Evolutionary conservation across 768 basidiomycete species (phyloP).

Genomic region (Tephrocybe sp.): DNA sequence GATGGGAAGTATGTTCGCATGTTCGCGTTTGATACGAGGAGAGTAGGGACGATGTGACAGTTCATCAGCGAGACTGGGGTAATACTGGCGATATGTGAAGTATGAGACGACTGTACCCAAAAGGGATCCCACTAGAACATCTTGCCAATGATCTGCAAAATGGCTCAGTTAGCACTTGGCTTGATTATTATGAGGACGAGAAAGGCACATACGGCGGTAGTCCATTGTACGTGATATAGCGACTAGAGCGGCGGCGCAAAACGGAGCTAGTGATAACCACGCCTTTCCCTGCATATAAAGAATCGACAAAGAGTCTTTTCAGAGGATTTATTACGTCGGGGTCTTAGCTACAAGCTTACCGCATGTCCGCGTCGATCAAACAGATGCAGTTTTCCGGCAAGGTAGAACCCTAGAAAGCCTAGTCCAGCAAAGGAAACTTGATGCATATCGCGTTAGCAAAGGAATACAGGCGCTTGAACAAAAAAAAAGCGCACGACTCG

Average conservation of each 20-base stretch:
- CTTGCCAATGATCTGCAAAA: constrained; percentile 82
- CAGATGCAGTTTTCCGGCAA: constrained; percentile 90
- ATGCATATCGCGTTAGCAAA: constrained; percentile 2
- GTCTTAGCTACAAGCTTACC: constrained; percentile 39
- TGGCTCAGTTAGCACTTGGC: constrained; percentile 8
- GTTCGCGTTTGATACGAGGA: constrained; percentile 57
- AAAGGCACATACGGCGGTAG: constrained; percentile 65
- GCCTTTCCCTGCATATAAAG: constrained; percentile 57
- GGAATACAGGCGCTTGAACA: not conserved
- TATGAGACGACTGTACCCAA: constrained; percentile 72
- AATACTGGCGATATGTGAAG: constrained; percentile 83
- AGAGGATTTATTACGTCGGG: not conserved
- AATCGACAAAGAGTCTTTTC: too few relatives aligned
- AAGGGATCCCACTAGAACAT: constrained; percentile 76
- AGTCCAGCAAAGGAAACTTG: constrained; percentile 91
- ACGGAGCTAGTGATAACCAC: constrained; percentile 79
- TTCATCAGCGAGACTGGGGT: constrained; percentile 64
- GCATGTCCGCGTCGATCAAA: constrained; percentile 79
- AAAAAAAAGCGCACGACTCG: constrained; percentile 56
- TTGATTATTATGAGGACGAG: not conserved
- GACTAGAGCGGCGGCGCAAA: constrained; percentile 73
- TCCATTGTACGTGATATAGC: constrained; percentile 92
- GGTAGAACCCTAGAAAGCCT: constrained; percentile 83
- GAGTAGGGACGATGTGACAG: constrained; percentile 68
- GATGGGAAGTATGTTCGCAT: constrained; percentile 39